Conservation (phyloP, 768 basidiomycete species). For the Amanita thiersii region DNA sequence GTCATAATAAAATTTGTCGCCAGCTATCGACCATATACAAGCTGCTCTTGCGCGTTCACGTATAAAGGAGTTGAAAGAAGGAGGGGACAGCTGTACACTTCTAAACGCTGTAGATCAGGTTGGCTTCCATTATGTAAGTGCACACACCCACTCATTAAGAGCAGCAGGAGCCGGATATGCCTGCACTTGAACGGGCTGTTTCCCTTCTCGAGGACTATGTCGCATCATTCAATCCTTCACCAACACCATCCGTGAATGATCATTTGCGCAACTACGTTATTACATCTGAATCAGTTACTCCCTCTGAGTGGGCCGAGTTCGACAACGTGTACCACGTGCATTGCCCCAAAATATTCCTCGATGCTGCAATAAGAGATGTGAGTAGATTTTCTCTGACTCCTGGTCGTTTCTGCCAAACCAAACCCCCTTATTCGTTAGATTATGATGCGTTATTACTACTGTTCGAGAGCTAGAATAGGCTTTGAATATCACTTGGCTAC, state of each 20-base stretch:
- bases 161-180: background rate
- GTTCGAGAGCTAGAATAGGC: slow-evolving; percentile 64
- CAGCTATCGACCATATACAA: slow-evolving; percentile 5
- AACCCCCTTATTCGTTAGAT: slow-evolving; percentile 39
- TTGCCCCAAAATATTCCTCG: slow-evolving; percentile 74
- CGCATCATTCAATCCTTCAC: slow-evolving; percentile 37
- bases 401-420: background rate
- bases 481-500: slow-evolving; percentile 88
- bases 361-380: slow-evolving; percentile 73
- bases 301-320: slow-evolving; percentile 73
- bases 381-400: slow-evolving; percentile 18
- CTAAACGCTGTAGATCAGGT: background rate
- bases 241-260: slow-evolving; percentile 19
- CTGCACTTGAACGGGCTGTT: slow-evolving; percentile 35
- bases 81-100: background rate
- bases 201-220: slow-evolving; percentile 55
- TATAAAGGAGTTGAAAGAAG: slow-evolving; percentile 2
- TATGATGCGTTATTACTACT: slow-evolving; percentile 83
- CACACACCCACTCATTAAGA: slow-evolving; percentile 3
- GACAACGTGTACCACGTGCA: slow-evolving; percentile 90
- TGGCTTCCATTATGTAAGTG: background rate
- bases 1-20: slow-evolving; percentile 1
- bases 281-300: slow-evolving; percentile 58
- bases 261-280: slow-evolving; percentile 46
- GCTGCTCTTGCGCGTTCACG: slow-evolving; percentile 2